Percentiles rank a stretch among this genome's conserved stretches.
phyloP scores from a whole-genome alignment of 2,329 filamentous ascomycete genomes.

The Fusarium ambrosium region DNA sequence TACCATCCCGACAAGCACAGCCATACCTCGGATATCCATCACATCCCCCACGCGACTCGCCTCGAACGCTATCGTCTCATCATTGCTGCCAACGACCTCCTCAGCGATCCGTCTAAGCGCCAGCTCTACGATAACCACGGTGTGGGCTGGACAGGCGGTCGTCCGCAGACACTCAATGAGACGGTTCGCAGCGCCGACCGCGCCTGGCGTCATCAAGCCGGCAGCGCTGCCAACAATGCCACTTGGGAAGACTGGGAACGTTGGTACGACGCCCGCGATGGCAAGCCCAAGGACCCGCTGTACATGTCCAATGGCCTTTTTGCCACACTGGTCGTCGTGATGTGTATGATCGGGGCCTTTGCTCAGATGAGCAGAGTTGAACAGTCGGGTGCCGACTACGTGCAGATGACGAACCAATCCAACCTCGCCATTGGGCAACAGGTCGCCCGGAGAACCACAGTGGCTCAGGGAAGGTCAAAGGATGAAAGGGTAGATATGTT shows the following conservation, averaged over 20 bases:
- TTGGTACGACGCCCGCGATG: constrained; percentile 73
- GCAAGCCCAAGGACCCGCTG: constrained; percentile 62
- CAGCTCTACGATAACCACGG: constrained; percentile 86
- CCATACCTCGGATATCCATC: constrained; percentile 45
- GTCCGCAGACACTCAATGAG: constrained; percentile 63
- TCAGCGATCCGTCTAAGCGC: constrained; percentile 84
- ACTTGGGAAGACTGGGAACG: constrained; percentile 99
- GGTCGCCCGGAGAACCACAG: constrained; percentile 65
- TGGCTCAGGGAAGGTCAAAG: constrained; percentile 65
- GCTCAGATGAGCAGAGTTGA: constrained; percentile 80
- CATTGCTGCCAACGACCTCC: constrained; percentile 87
- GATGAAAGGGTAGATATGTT: constrained; percentile 83
- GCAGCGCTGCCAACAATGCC: constrained; percentile 75
- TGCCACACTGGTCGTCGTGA: constrained; percentile 73
- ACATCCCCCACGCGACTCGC: constrained; percentile 68
- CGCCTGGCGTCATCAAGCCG: constrained; percentile 63
- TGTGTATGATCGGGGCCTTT: constrained; percentile 78
- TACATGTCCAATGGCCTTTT: constrained; percentile 87
- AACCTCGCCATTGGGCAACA: constrained; percentile 74
- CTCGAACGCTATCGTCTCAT: constrained; percentile 93
- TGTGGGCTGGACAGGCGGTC: constrained; percentile 80
- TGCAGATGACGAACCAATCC: constrained; percentile 76
- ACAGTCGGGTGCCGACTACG: constrained; percentile 70
- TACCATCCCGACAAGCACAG: constrained; percentile 87
- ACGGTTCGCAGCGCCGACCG: constrained; percentile 56